Base-by-base conservation (phyloP, 2,329 filamentous ascomycete genomes). In the Tolypocladium album region DNA sequence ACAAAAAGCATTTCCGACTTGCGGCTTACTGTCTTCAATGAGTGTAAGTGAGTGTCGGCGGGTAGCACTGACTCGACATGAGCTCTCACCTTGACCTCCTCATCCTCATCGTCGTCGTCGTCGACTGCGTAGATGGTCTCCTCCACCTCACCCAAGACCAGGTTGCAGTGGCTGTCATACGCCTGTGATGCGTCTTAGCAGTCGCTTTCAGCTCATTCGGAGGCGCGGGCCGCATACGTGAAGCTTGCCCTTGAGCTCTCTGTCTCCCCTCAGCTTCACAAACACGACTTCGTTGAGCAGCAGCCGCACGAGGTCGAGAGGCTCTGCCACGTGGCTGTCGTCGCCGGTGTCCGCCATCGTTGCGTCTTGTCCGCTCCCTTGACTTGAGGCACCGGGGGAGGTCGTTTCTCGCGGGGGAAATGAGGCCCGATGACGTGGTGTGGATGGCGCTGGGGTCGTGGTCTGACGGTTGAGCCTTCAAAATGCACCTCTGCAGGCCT, bases 1-100 rank as follows among this genome's bases (percentile, higher is more conserved):
- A 99, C 93, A 73, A 99, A 99, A 24, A 99, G 79, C 94, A 99
- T 99, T 73, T 97, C 94, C 52, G 92, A 95, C 75, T 97, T 95
- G 77, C 96, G 96, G 78, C 93, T 96, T 64, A 94, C 86, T 17
- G 92, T 96, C 89, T 96, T 64, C 6, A 57, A 22, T 36, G n/a
- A 27, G 4, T 0, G 59, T 70, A 34, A 68, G 63, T n/a, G 39
- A n/a, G 40, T 6, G 27, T 20, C 17, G 39, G 3, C 8, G 24
- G 13, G 13, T 12, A 6, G 20, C 8, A 1, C 15, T 20, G 11
- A 8, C 31, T 4, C 22, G 50, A 5, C 2, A 22, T 13, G 50
- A 55, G 31, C 31, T n/a, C 64, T 60, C 61, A 92, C 90, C 80
- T 86, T 89, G 68, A 91, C 80, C 36, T 85, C 84, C 61, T 93